Evolutionary conservation across 2,329 filamentous ascomycete species (phyloP), one percentile per base, ranked within the genome.

Genomic region (Dryadomyces quercus-mongolicae): DNA sequence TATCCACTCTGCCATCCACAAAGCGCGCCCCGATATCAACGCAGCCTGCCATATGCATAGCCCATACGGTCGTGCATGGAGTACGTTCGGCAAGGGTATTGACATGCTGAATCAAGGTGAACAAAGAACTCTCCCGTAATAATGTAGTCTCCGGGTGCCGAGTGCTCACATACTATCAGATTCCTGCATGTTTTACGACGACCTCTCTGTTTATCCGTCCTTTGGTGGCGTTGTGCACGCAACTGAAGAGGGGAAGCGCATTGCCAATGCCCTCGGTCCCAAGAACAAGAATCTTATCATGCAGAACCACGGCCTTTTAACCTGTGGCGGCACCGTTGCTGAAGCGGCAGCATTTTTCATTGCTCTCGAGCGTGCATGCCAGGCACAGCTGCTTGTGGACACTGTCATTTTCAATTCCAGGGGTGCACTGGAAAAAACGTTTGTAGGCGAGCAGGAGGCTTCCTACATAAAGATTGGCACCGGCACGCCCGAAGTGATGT

Each of bases 41-140:
- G 83, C 84, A 2, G 79, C 84, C 10, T 86, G 82, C 62, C 85
- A 88, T 62, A 77, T 77, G 6, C 85, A 88, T 62, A 78, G 76
- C 25, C 73, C 74, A 44, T 73, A 79, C 12, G 84, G 84, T 1
- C 82, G 84, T 57, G 82, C 84, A 0, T 88, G 82, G 80, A 79
- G 75, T 42, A 71, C 74, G 0, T 87, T 88, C 62, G 82, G 74
- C 0, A 71, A 70, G 3, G 75, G 75, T 3, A 69, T 88, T 13
- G 84, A 87, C 55, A 86, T 87, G 82, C 66, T 86, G 42, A 85
- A 78, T 48, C 82, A 80, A 66, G 84, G 81, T 50, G 49, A 6
- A 25, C 38, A 21, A 20, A 9, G 13, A 5, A 18, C n/a, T 47
- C 7, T 31, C 21, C 31, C n/a, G 18, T 10, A 10, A 10, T 47